Evolutionary conservation across 2,329 filamentous ascomycete species (phyloP).

Genomic region (Ophiobolus disseminans): DNA sequence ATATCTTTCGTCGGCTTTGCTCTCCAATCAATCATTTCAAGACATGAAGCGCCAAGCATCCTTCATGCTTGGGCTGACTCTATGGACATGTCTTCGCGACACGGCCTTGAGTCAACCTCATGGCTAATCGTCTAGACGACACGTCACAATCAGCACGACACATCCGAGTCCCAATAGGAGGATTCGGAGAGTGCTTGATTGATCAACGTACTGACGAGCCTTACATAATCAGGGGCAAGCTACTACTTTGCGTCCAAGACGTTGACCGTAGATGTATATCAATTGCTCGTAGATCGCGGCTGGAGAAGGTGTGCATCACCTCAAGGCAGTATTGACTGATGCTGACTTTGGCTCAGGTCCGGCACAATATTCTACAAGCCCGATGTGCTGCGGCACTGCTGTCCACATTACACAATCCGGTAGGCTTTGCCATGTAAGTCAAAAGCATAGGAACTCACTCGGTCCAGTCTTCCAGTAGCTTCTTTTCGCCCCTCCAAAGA

Average conservation of each 20-base stretch:
- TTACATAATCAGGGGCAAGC: conserved; percentile 66
- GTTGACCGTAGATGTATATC: conserved; percentile 72
- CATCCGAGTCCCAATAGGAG: conserved; percentile 9
- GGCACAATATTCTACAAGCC: conserved; percentile 76
- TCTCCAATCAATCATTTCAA: conserved; percentile 14
- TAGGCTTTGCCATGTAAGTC: conserved; percentile 37
- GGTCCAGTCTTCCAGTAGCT: conserved; percentile 66
- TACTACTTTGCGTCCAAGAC: conserved; percentile 72
- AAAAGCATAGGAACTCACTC: too few relatives aligned
- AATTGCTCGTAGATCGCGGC: conserved; percentile 73
- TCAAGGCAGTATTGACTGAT: not conserved
- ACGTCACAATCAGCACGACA: conserved; percentile 14
- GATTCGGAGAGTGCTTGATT: conserved; percentile 13
- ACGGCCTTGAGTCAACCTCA: not conserved
- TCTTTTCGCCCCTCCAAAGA: conserved; percentile 72
- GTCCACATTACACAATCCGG: conserved; percentile 86
- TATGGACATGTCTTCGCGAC: not conserved
- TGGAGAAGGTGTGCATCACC: conserved; percentile 70
- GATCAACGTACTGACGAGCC: conserved; percentile 22
- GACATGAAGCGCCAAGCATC: conserved; percentile 21
- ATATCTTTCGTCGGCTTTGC: conserved; percentile 7
- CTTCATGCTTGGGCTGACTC: conserved; percentile 7
- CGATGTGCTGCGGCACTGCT: conserved; percentile 81
- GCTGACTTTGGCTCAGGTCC: conserved; percentile 45
- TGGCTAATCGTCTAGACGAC: conserved; percentile 7